Evolutionary conservation across 768 basidiomycete species (phyloP).

Genomic region (Mycena leptocephala): DNA sequence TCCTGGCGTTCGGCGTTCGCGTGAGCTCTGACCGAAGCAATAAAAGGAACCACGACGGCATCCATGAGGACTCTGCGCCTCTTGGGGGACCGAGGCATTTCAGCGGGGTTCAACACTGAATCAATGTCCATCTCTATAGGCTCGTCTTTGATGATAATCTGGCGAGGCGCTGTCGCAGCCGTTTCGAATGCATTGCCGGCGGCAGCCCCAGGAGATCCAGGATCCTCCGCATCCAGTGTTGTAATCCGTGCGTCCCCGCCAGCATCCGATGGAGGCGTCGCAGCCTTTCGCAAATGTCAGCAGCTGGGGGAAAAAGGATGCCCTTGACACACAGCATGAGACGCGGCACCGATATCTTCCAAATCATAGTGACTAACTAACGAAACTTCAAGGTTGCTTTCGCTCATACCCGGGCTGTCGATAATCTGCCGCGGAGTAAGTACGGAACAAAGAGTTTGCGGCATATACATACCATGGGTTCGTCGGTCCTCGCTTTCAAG

Average conservation of each 20-base stretch:
- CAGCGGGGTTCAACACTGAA: neutral
- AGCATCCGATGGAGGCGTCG: neutral
- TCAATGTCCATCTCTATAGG: conserved; percentile 15
- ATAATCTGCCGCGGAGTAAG: neutral
- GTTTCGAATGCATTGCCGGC: neutral
- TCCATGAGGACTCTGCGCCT: conserved; percentile 11
- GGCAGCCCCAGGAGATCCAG: neutral
- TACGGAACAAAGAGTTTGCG: neutral
- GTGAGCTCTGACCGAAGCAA: neutral
- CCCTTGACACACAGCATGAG: neutral
- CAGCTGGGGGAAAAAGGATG: neutral
- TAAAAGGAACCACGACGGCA: neutral
- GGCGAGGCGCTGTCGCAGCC: neutral
- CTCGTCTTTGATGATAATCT: conserved; percentile 10
- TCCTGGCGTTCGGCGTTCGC: conserved; percentile 3
- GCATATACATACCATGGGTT: neutral
- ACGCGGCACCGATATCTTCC: neutral
- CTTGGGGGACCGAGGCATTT: conserved; percentile 6
- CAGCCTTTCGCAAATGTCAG: neutral
- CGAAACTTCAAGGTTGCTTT: too few relatives aligned
- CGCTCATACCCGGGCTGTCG: too few relatives aligned
- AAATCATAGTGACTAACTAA: neutral
- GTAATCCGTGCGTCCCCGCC: neutral
- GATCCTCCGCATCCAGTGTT: neutral
- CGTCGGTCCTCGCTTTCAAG: neutral